Evolutionary conservation across 805 yeast species (phyloP).

Genomic region (Pichia thaimueangensis): DNA sequence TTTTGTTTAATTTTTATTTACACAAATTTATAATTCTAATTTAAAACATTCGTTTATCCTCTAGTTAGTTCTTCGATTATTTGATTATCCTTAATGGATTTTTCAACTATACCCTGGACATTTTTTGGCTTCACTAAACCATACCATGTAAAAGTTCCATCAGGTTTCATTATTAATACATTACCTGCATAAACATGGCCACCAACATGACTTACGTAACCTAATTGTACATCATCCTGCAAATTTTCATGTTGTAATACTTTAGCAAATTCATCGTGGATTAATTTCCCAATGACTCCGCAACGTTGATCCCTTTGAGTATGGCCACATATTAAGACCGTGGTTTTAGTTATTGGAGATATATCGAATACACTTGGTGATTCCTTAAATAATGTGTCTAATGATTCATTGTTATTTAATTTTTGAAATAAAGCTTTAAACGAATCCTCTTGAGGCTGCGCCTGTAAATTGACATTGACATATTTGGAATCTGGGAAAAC

Average conservation of each 20-base stretch:
- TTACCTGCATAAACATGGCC: conserved; percentile 89
- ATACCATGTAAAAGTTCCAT: conserved; percentile 58
- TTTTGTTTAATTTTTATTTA: too few species aligned
- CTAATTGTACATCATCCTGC: conserved; percentile 31
- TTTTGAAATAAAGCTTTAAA: conserved; percentile 4
- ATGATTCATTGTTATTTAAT: background rate
- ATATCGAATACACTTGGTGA: conserved; percentile 7
- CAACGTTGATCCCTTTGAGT: conserved; percentile 56
- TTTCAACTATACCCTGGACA: conserved; percentile 59
- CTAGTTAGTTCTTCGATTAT: conserved; percentile 55
- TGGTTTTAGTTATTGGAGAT: conserved; percentile 17
- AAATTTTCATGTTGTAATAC: conserved; percentile 34
- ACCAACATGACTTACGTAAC: conserved; percentile 69
- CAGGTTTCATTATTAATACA: conserved; percentile 46
- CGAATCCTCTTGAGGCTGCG: background rate
- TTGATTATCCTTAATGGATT: conserved; percentile 42
- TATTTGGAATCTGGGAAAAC: conserved; percentile 12
- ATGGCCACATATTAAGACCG: conserved; percentile 63
- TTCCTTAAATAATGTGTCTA: background rate
- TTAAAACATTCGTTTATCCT: conserved; percentile 34
- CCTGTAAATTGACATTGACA: conserved; percentile 1
- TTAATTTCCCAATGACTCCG: conserved; percentile 57
- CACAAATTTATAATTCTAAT: too few species aligned
- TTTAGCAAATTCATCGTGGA: conserved; percentile 42
- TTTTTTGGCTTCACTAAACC: conserved; percentile 63